These are phyloP conservation scores for Salix koriyanagi DNA, from an alignment of 345 rosid genomes.

Conservation along the genomic window DNA sequence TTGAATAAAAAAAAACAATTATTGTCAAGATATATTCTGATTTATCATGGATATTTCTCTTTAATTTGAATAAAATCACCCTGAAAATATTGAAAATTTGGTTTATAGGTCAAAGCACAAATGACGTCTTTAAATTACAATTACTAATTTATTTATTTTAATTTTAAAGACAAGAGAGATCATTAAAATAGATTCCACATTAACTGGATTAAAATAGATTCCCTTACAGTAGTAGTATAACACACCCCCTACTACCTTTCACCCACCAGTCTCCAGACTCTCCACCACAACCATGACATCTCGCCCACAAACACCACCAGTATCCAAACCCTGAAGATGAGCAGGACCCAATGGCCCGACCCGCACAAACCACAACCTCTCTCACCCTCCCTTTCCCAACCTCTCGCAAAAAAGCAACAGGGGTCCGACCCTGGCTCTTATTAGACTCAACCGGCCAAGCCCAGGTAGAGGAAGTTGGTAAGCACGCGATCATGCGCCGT, in stretches of 20 bases:
- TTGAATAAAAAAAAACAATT: too few species aligned
- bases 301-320: background rate
- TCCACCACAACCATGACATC: slow-evolving; percentile 11
- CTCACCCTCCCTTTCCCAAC: background rate
- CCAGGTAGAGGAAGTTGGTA: slow-evolving; percentile 58
- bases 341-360: slow-evolving; percentile 7
- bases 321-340: slow-evolving; percentile 16
- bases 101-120: too few species aligned
- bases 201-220: too few species aligned
- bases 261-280: background rate
- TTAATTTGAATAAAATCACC: too few species aligned
- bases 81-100: too few species aligned
- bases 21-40: too few species aligned
- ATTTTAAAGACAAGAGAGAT: too few species aligned
- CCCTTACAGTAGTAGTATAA: background rate
- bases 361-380: background rate
- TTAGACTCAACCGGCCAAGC: slow-evolving; percentile 56
- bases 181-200: too few species aligned
- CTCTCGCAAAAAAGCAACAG: slow-evolving; percentile 57
- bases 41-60: too few species aligned
- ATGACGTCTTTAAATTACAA: too few species aligned
- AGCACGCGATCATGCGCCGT: slow-evolving; percentile 87
- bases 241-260: background rate
- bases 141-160: too few species aligned
- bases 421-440: slow-evolving; percentile 67